Base-by-base conservation (phyloP, 2,329 filamentous ascomycete species). In the Talaromyces funiculosus region DNA sequence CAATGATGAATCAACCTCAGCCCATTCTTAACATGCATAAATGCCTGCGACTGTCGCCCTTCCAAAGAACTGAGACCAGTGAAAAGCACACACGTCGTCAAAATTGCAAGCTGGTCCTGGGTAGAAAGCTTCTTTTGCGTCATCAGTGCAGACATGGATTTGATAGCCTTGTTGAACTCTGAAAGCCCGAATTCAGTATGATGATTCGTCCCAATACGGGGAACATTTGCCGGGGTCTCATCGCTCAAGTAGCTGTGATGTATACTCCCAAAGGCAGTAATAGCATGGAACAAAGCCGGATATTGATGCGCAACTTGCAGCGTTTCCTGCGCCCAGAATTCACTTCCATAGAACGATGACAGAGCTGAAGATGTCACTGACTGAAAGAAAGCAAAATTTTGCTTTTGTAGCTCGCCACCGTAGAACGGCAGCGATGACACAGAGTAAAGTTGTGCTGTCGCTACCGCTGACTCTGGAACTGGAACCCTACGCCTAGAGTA, bases 121-220 rank as follows among this genome's bases (percentile, higher is more conserved):
- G 31, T 9, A 10, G 45, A 53, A 51, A 58, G 40, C 9, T 38
- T 4, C 16, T 40, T 40, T 35, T 58, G 54, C 12, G 60, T 26
- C 5, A 61, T 42, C 2, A 61, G 45, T 8, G 43, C 22, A 8
- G 55, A 61, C 40, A 61, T 29, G 16, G 29, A 54, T 26, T 57
- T 57, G n/a, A 61, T 61, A 24, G 60, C 54, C 42, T 54, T 61
- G 24, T 61, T 61, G 22, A 61, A 61, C 38, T 61, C 54, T n/a
- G 22, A 12, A 9, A 61, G 55, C 7, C 54, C 54, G 40, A 61
- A 61, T 16, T 58, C 53, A 14, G 37, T 45, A 40, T 38, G 4
- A 6, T 43, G n/a, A 45, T 55, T 38, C 3, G 47, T 49, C 8
- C 38, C 37, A 7, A 20, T 16, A 18, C 60, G 60, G 16, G 60